Evolutionary conservation across 1,284 basidiomycete genomes (phyloP).

Genomic region (Meira miltonrushii): DNA sequence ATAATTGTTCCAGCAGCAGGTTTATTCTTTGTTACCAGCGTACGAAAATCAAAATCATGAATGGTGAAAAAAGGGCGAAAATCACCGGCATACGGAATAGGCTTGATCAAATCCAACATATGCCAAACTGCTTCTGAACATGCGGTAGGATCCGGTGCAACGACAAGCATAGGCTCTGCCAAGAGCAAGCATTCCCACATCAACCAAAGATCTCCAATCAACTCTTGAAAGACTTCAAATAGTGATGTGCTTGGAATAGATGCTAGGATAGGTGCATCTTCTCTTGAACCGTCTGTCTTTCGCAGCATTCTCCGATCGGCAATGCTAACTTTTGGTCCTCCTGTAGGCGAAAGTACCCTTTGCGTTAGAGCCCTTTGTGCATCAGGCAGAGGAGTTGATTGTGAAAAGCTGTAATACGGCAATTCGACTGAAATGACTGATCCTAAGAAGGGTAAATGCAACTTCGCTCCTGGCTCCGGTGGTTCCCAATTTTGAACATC

Average conservation of each 20-base stretch:
- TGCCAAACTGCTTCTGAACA: slow-evolving; percentile 67
- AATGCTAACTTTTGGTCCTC: not conserved
- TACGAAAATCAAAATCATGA: slow-evolving; percentile 76
- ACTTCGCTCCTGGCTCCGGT: slow-evolving; percentile 35
- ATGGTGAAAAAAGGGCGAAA: slow-evolving; percentile 92
- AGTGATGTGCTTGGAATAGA: slow-evolving; percentile 63
- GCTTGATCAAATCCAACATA: slow-evolving; percentile 75
- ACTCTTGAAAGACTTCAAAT: slow-evolving; percentile 41
- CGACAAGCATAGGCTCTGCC: slow-evolving; percentile 70
- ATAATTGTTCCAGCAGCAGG: slow-evolving; percentile 78
- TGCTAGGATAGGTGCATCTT: slow-evolving; percentile 64
- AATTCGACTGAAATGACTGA: slow-evolving; percentile 31
- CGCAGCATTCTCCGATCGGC: not conserved
- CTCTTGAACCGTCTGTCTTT: slow-evolving; percentile 2
- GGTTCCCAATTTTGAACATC: slow-evolving; percentile 40
- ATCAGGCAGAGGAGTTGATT: slow-evolving; percentile 18
- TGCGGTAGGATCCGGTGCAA: slow-evolving; percentile 70
- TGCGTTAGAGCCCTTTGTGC: not conserved
- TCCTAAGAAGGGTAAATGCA: slow-evolving; percentile 39
- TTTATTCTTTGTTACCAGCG: slow-evolving; percentile 72
- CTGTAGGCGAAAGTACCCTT: slow-evolving; percentile 5
- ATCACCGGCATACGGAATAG: slow-evolving; percentile 79
- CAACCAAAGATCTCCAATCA: slow-evolving; percentile 66
- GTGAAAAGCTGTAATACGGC: slow-evolving; percentile 40
- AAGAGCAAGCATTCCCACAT: slow-evolving; percentile 72